Base-by-base conservation (phyloP, 768 basidiomycete genomes). In the Russula sp. region DNA sequence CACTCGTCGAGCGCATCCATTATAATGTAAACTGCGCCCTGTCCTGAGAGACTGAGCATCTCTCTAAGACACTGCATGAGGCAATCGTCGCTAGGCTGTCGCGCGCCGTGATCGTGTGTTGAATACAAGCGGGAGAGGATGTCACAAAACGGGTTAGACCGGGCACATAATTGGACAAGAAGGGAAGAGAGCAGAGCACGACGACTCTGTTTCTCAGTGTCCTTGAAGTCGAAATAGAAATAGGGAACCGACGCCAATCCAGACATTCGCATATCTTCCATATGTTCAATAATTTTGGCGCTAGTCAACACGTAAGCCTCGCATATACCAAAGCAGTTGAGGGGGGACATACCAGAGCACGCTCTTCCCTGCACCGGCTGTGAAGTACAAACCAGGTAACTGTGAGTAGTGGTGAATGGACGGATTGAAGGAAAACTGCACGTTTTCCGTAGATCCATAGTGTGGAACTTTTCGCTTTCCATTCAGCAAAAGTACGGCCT, bases 361-460 rank as follows among this genome's bases (percentile, higher is more conserved):
- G n/a, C 49, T 59, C 35, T 59, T 59, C 4, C 57, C 57, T 1
- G 47, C 49, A 7, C 57, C 57, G 13, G 47, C 57, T 51, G 32
- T 11, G 58, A 43, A 49, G 18, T 16, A 14, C 5, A 36, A n/a
- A 25, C 14, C 20, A 46, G 22, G 16, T 5, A 13, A 3, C 7
- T 13, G 34, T 41, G 7, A 52, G 32, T 34, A 34, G 43, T 7
- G 20, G 38, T 7, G n/a, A 7, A 35, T 51, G 10, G 10, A 16
- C 13, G 3, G 8, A 29, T 39, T 0, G 22, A 22, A 57, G 36
- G 46, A 38, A 38, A 20, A 5, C 6, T 29, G 6, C 35, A 59
- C 39, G 48, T 35, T 59, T 59, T 2, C 58, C 58, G n/a, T 59
- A 36, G 42, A 59, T 25, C 38, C 48, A 51, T 29, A 59, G 45